A percentile compares a stretch with the other conserved stretches of the same genome.
Evolutionary conservation across 2,329 filamentous ascomycete genomes (phyloP).

Genomic region (Rutstroemia sydowiana): DNA sequence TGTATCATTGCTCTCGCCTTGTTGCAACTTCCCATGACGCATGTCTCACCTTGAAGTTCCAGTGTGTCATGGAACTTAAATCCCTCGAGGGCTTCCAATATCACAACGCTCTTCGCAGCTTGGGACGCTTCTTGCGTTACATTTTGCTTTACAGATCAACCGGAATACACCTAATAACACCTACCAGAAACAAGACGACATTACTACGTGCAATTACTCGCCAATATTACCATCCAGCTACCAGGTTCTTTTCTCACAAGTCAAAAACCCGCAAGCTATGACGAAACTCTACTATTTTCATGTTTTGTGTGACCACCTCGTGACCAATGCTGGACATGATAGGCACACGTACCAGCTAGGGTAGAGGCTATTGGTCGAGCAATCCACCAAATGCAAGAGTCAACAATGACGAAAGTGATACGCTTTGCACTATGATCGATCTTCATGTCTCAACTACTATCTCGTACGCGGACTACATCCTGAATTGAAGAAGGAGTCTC

Average conservation of each 20-base stretch:
- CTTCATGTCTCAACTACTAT: neutral
- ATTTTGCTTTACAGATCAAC: slow-evolving; percentile 77
- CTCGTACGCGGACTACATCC: slow-evolving; percentile 5
- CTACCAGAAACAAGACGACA: slow-evolving; percentile 15
- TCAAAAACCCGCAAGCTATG: slow-evolving; percentile 55
- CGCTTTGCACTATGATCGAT: slow-evolving; percentile 3
- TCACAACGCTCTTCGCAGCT: slow-evolving; percentile 44
- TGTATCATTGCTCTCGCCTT: slow-evolving; percentile 48
- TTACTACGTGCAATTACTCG: slow-evolving; percentile 28
- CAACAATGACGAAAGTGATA: slow-evolving; percentile 1
- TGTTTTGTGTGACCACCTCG: slow-evolving; percentile 1
- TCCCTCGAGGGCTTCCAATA: slow-evolving; percentile 48
- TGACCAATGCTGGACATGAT: neutral
- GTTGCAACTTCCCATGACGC: slow-evolving; percentile 42
- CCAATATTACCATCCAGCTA: slow-evolving; percentile 19
- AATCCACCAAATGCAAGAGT: slow-evolving; percentile 4
- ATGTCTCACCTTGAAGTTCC: slow-evolving; percentile 44
- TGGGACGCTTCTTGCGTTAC: slow-evolving; percentile 57
- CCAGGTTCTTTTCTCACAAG: slow-evolving; percentile 13
- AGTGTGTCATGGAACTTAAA: slow-evolving; percentile 55
- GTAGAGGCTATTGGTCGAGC: slow-evolving; percentile 1
- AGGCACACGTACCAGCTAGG: slow-evolving; percentile 2
- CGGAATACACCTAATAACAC: slow-evolving; percentile 53
- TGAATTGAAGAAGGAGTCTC: neutral
- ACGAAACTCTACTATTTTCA: slow-evolving; percentile 1